phyloP scores from a whole-genome alignment of 352 stramenopile genomes.

The Phytophthora sojae region DNA sequence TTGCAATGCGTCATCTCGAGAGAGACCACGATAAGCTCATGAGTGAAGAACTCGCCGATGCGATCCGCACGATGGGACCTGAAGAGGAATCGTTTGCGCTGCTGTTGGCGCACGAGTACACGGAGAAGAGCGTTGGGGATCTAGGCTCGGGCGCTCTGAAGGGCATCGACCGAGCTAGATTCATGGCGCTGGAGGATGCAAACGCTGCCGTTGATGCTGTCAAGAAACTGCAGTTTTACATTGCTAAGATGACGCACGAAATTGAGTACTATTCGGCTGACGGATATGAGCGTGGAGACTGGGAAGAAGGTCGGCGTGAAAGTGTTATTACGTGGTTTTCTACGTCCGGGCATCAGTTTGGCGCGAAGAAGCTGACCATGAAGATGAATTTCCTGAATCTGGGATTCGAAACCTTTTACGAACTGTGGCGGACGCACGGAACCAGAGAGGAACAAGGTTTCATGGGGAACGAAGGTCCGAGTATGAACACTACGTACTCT shows the following conservation, averaged over 20 bases:
- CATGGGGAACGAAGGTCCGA: neutral
- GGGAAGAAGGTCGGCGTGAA: no score
- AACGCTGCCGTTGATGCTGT: neutral
- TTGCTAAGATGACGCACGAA: neutral
- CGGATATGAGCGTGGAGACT: neutral
- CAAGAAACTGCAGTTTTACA: neutral
- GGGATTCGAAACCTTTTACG: neutral
- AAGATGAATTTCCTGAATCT: neutral
- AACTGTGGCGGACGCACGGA: neutral
- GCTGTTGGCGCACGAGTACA: neutral
- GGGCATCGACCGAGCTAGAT: neutral
- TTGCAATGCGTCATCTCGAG: neutral
- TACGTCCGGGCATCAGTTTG: neutral
- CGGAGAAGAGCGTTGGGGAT: neutral
- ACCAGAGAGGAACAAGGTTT: neutral
- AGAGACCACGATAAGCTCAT: neutral
- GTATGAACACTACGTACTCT: neutral
- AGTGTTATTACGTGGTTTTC: slow-evolving; percentile 1
- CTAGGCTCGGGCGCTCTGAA: neutral
- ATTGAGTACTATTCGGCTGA: neutral
- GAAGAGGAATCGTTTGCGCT: neutral
- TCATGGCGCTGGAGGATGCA: neutral
- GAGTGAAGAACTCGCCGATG: neutral
- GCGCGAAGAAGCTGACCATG: neutral
- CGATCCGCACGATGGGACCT: neutral